Percentiles rank a stretch among this genome's conserved stretches.
Conservation (phyloP, 2,329 filamentous ascomycete genomes). For the Pseudopithomyces chartarum region DNA sequence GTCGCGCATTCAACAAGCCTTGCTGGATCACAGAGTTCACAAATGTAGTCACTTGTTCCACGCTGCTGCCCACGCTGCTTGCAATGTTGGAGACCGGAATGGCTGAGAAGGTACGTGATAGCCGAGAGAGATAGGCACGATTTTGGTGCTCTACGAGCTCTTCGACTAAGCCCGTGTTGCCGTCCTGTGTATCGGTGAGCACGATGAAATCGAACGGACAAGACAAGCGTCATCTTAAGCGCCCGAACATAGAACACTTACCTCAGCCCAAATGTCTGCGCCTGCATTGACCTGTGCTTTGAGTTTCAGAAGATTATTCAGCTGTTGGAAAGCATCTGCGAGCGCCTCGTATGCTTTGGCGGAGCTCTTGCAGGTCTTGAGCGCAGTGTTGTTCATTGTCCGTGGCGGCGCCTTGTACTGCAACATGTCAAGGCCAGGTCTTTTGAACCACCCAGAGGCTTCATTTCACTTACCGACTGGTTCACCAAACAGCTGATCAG, state of each 20-base stretch:
- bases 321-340: constrained; percentile 67
- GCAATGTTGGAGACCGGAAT: constrained; percentile 62
- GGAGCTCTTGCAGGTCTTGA: constrained; percentile 62
- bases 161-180: constrained; percentile 71
- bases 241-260: constrained; percentile 34
- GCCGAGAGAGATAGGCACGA: constrained; percentile 73
- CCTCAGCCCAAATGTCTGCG: constrained; percentile 63
- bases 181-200: constrained; percentile 58
- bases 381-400: constrained; percentile 58
- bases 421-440: neutral
- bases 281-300: constrained; percentile 67
- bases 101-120: constrained; percentile 74
- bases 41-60: constrained; percentile 59
- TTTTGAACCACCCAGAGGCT: constrained; percentile 3
- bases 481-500: constrained; percentile 74
- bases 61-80: constrained; percentile 54
- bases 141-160: constrained; percentile 74
- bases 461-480: constrained; percentile 61
- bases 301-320: constrained; percentile 58
- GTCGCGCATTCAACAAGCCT: constrained; percentile 56
- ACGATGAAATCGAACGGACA: constrained; percentile 10
- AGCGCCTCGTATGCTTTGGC: constrained; percentile 74
- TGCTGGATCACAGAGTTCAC: constrained; percentile 58
- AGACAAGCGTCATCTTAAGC: constrained; percentile 18
- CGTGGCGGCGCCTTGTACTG: constrained; percentile 59